A percentile compares a stretch with the other conserved stretches of the same genome.
phyloP scores from a whole-genome alignment of 805 yeast species.

The Suhomyces sp. region DNA sequence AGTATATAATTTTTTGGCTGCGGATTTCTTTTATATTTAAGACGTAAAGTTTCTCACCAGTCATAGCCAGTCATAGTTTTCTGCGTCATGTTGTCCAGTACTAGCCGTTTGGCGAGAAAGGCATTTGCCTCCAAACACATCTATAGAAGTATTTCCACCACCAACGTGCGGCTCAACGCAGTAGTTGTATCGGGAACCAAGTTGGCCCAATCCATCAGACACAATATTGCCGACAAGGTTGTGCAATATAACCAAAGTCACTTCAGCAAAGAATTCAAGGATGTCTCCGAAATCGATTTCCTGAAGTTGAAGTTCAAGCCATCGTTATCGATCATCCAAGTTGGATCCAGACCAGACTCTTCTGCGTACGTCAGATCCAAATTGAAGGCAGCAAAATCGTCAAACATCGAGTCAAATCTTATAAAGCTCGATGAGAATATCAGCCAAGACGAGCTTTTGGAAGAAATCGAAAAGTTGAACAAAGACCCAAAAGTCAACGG shows the following conservation, averaged over 20 bases:
- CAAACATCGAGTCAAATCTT: constrained; percentile 67
- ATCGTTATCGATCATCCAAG: constrained; percentile 78
- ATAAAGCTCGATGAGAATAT: constrained; percentile 62
- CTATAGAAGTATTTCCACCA: background rate
- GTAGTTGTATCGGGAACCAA: constrained; percentile 41
- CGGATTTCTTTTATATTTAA: background rate
- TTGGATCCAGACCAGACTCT: constrained; percentile 87
- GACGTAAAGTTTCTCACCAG: background rate
- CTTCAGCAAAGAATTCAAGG: constrained; percentile 15
- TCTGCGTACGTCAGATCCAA: constrained; percentile 90
- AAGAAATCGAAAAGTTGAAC: constrained; percentile 61
- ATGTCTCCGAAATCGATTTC: constrained; percentile 17
- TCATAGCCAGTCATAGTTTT: background rate
- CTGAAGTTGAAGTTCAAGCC: constrained; percentile 58
- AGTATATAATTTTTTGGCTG: background rate
- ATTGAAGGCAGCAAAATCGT: constrained; percentile 82
- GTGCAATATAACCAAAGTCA: constrained; percentile 32
- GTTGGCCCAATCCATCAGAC: constrained; percentile 37
- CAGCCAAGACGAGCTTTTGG: constrained; percentile 57
- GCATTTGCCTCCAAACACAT: background rate
- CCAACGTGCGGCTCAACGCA: constrained; percentile 22
- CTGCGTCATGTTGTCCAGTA: background rate
- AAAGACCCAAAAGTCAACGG: constrained; percentile 80
- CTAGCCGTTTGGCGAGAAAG: constrained; percentile 10
- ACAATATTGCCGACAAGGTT: constrained; percentile 39